Evolutionary conservation across 345 rosid genomes (phyloP).

Genomic region (Euclidium syriacum): DNA sequence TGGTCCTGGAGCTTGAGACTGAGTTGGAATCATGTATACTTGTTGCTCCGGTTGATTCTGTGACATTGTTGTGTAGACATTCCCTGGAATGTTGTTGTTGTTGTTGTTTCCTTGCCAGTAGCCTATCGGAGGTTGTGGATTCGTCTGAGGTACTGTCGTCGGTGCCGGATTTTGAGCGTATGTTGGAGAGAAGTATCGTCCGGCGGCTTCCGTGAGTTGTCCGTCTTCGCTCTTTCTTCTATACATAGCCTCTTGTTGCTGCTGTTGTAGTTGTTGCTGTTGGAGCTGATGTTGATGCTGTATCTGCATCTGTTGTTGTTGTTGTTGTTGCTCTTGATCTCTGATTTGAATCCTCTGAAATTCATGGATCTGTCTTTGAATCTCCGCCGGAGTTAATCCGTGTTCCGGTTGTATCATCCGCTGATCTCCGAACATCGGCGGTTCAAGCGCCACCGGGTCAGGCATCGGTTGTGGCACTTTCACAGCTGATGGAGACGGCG

Average conservation of each 20-base stretch:
- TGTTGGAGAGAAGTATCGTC: slow-evolving; percentile 39
- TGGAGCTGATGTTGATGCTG: not conserved
- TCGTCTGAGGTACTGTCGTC: slow-evolving; percentile 24
- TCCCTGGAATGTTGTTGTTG: slow-evolving; percentile 47
- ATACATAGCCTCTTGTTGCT: slow-evolving; percentile 40
- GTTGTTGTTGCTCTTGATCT: slow-evolving; percentile 45
- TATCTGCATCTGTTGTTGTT: slow-evolving; percentile 29
- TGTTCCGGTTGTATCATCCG: slow-evolving; percentile 39
- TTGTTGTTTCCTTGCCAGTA: slow-evolving; percentile 73
- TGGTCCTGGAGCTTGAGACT: slow-evolving; percentile 42
- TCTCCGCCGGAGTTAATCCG: slow-evolving; percentile 33
- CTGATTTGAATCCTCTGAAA: slow-evolving; percentile 80
- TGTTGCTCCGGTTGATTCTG: slow-evolving; percentile 47
- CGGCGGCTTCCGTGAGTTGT: slow-evolving; percentile 26
- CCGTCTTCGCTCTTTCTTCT: slow-evolving; percentile 35
- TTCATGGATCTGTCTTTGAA: slow-evolving; percentile 61
- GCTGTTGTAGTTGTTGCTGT: slow-evolving; percentile 16
- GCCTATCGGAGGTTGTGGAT: slow-evolving; percentile 38
- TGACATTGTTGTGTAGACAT: slow-evolving; percentile 37
- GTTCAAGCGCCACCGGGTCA: slow-evolving; percentile 27
- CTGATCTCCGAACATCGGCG: slow-evolving; percentile 18
- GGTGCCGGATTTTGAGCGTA: slow-evolving; percentile 21
- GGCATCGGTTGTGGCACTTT: slow-evolving; percentile 25
- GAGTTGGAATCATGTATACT: slow-evolving; percentile 48
- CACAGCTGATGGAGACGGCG: slow-evolving; percentile 8